Conservation (phyloP, 345 rosid genomes). For the Bruguiera gymnorhiza region DNA sequence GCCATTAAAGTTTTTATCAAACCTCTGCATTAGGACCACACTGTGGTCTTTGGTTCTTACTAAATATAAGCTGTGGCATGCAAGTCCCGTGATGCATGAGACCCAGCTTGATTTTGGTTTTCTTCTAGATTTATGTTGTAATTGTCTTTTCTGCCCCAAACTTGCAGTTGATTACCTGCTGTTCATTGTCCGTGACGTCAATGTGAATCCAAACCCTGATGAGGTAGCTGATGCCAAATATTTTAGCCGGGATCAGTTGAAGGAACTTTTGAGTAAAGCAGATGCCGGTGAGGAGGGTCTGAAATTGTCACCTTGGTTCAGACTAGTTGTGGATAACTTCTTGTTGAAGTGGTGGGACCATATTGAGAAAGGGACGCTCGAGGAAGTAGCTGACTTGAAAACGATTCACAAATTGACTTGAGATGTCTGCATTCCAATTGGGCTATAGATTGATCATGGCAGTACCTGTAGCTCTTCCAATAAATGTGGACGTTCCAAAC, state of each 20-base stretch:
- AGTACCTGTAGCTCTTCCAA: constrained; percentile 3
- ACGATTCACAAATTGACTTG: constrained; percentile 65
- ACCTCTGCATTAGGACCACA: too few relatives aligned
- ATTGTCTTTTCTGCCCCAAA: neutral
- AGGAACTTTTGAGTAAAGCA: constrained; percentile 78
- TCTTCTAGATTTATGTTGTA: neutral
- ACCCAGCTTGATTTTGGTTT: neutral
- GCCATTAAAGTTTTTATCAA: neutral
- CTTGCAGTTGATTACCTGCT: constrained; percentile 87
- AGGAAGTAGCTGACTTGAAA: constrained; percentile 67
- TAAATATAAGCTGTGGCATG: neutral
- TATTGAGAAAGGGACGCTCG: constrained; percentile 65
- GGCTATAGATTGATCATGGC: neutral
- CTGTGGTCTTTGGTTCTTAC: too few relatives aligned
- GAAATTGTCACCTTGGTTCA: constrained; percentile 94
- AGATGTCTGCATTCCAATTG: neutral
- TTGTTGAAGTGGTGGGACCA: constrained; percentile 96
- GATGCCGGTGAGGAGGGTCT: constrained; percentile 81
- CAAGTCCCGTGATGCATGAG: too few relatives aligned
- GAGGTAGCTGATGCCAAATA: constrained; percentile 81
- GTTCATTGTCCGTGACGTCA: constrained; percentile 76
- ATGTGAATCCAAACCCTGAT: constrained; percentile 68
- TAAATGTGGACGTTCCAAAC: constrained; percentile 12
- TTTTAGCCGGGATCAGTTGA: constrained; percentile 69
- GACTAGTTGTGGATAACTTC: constrained; percentile 87